Percentiles rank a stretch among this genome's conserved stretches.
Evolutionary conservation across 2,329 filamentous ascomycete species (phyloP).

Genomic region (Stagonosporopsis chrysanthemi): DNA sequence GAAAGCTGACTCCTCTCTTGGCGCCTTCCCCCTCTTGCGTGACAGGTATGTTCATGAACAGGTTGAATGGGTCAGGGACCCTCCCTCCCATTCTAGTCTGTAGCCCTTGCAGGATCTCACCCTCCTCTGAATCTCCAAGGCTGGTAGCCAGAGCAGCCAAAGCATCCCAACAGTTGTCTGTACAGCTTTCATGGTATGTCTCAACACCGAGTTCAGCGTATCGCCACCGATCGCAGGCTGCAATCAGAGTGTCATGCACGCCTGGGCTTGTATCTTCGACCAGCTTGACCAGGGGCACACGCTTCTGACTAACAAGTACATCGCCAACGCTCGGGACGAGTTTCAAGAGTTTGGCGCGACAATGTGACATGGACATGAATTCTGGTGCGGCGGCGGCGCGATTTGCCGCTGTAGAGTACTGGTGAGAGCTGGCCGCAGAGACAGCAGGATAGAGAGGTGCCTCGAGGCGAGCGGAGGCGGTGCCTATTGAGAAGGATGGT

Average conservation of each 20-base stretch:
- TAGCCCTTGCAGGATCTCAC: constrained; percentile 26
- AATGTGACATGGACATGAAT: constrained; percentile 49
- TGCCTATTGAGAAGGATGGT: constrained; percentile 26
- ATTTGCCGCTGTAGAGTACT: constrained; percentile 36
- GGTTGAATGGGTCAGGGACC: constrained; percentile 46
- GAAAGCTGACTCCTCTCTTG: constrained; percentile 48
- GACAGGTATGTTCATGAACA: constrained; percentile 57
- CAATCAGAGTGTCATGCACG: constrained; percentile 46
- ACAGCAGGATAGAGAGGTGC: constrained; percentile 42
- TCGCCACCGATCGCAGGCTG: constrained; percentile 48
- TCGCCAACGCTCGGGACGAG: constrained; percentile 41
- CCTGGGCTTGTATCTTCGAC: constrained; percentile 45
- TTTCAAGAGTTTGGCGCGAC: constrained; percentile 39
- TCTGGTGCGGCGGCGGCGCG: constrained; percentile 39
- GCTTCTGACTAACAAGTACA: constrained; percentile 43
- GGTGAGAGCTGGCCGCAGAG: constrained; percentile 29
- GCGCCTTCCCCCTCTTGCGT: constrained; percentile 46
- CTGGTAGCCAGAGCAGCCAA: constrained; percentile 27
- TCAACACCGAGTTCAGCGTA: constrained; percentile 44
- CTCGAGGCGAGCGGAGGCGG: constrained; percentile 31
- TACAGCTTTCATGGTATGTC: constrained; percentile 46
- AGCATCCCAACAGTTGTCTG: constrained; percentile 49
- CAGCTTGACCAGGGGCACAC: constrained; percentile 43
- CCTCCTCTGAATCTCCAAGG: constrained; percentile 24
- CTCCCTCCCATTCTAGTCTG: constrained; percentile 34